Evolutionary conservation across 768 basidiomycete species (phyloP).

Genomic region (Psilocybe subaeruginosa): DNA sequence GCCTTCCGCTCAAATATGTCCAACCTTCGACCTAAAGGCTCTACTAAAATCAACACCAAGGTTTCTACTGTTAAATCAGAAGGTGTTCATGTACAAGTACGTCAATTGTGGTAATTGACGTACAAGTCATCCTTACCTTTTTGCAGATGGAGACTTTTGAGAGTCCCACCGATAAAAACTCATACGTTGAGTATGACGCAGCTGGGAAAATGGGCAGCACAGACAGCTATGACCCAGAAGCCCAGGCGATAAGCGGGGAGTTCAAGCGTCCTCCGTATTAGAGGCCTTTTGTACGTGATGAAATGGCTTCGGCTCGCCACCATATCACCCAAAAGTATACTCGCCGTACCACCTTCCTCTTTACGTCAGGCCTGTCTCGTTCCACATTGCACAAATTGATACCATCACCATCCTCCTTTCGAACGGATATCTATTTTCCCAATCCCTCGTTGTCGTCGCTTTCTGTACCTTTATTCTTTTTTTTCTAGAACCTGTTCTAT

Average conservation of each 20-base stretch:
- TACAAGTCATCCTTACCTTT: constrained; percentile 5
- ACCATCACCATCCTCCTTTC: constrained; percentile 11
- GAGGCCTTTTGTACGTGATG: neutral
- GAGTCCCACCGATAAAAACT: constrained; percentile 41
- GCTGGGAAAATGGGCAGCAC: constrained; percentile 51
- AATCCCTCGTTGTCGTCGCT: neutral
- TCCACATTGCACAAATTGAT: constrained; percentile 11
- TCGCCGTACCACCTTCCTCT: constrained; percentile 9
- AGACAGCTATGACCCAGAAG: constrained; percentile 59
- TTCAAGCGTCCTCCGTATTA: constrained; percentile 63
- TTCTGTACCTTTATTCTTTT: neutral
- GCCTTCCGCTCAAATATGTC: constrained; percentile 56
- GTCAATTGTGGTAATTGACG: constrained; percentile 6
- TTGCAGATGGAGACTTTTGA: constrained; percentile 70
- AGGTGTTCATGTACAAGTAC: constrained; percentile 65
- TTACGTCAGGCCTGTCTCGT: constrained; percentile 7
- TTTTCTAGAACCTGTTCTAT: constrained; percentile 12
- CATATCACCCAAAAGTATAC: constrained; percentile 12
- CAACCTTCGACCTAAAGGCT: constrained; percentile 33
- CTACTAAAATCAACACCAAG: constrained; percentile 28
- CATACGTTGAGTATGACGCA: constrained; percentile 56
- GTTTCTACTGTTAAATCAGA: constrained; percentile 40
- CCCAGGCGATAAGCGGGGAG: constrained; percentile 59
- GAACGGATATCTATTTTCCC: constrained; percentile 7
- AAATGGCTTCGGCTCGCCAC: neutral